Base-by-base conservation (phyloP, 306 rosid species). In the Astragalus glycyphyllos region DNA sequence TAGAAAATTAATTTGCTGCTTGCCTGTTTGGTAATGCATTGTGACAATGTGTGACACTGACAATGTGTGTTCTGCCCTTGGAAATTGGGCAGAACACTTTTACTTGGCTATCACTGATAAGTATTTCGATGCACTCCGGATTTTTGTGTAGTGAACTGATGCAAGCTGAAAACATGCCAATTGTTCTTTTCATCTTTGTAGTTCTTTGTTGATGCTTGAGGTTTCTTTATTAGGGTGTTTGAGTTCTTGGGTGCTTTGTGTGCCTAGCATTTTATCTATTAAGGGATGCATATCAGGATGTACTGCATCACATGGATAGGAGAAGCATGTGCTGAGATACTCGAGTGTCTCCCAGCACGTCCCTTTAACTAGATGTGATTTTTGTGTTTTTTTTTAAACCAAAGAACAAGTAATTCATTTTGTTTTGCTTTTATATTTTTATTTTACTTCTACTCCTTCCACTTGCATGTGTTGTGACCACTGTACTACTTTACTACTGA, bases 1-100 rank as follows among this genome's bases (percentile, higher is more conserved):
- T 70, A 47, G 23, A 10, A 50, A 50, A 20, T 34, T 20, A 29
- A 42, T 20, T 41, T 62, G 17, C 20, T 62, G 35, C 51, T 38
- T 37, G 62, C n/a, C 20, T 60, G 23, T 17, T 51, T 75, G 65
- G 59, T 81, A 54, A 46, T 77, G 44, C 66, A 48, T 45, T 72
- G 23, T n/a, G n/a, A n/a, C n/a, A n/a, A n/a, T n/a, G n/a, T n/a
- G n/a, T n/a, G n/a, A n/a, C n/a, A n/a, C n/a, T n/a, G n/a, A n/a
- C n/a, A n/a, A n/a, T n/a, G n/a, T n/a, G n/a, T n/a, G n/a, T n/a
- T n/a, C n/a, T n/a, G n/a, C n/a, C 31, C 16, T 50, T 59, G 10
- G 46, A 34, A 14, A 67, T 34, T 73, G 38, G 44, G 38, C 34
- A 49, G 16, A 35, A 41, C 9, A 15, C 32, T 73, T 13, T 54